Base-by-base conservation (phyloP, 371 early-diverging fungal species). In the Lichtheimia ornata region DNA sequence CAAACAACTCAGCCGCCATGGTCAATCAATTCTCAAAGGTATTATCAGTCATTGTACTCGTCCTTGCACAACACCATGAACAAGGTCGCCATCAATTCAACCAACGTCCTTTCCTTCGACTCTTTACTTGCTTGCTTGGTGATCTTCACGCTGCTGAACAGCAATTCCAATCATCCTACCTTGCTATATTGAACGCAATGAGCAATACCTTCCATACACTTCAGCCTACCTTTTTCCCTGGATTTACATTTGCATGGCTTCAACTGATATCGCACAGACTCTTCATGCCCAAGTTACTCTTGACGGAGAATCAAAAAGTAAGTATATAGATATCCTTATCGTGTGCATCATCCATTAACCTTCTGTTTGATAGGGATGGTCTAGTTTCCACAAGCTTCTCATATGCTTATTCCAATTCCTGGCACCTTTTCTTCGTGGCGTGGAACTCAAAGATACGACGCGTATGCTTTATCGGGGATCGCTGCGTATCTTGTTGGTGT, bases 211-310 rank as follows among this genome's bases (percentile, higher is more conserved):
- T 98, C 67, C 43, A 58, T 40, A 43, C 43, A 0, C 28, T 58
- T 40, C 59, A 58, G 6, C 59, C 59, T 9, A 69, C 83, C n/a
- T 84, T 89, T 62, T 85, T 96, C 59, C 97, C 99, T 44, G 97
- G 96, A 18, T 97, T 98, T 69, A 88, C 93, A 6, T 97, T 96
- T 76, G 92, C 93, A n/a, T 99, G 99, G 99, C 77, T 97, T 30
- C 89, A 92, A 63, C 77, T 99, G 56, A 89, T 96, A 25, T 92
- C 95, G 6, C 97, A 99, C 69, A 83, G 97, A 0, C 82, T 88
- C 59, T 95, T 96, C 62, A 91, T 99, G 91, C 93, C 97, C 17
- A 90, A 91, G 55, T 73, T 98, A 43, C 71, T 95, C 55, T 58
- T 88, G 35, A 81, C 89, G 14, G 92, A 91, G 56, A 83, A 86